Percentiles rank a stretch among this genome's conserved stretches.
phyloP scores from a whole-genome alignment of 805 yeast species.

The Kodamaea restingae region DNA sequence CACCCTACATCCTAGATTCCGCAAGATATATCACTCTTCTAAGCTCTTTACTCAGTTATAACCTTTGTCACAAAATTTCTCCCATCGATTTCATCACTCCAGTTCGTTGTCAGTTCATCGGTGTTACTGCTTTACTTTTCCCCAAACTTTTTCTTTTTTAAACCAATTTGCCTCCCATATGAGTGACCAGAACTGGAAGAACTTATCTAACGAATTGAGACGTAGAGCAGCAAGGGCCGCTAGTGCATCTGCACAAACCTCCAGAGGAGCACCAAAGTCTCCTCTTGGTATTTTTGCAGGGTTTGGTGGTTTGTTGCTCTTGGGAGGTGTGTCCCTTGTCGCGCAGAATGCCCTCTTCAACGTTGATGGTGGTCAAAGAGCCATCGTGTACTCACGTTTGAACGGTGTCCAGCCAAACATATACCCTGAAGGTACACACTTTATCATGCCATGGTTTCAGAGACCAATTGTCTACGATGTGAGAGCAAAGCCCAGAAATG shows the following conservation, averaged over 20 bases:
- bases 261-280: slow-evolving; percentile 28
- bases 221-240: slow-evolving; percentile 32
- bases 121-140: background rate
- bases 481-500: slow-evolving; percentile 95
- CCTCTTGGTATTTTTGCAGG: slow-evolving; percentile 41
- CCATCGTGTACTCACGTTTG: slow-evolving; percentile 85
- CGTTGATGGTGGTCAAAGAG: slow-evolving; percentile 99
- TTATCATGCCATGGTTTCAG: slow-evolving; percentile 91
- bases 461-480: slow-evolving; percentile 91
- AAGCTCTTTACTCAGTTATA: too few relatives aligned
- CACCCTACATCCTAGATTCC: too few relatives aligned
- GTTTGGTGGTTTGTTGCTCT: slow-evolving; percentile 35
- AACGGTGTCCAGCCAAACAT: slow-evolving; percentile 80
- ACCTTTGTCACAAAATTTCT: too few relatives aligned
- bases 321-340: slow-evolving; percentile 38
- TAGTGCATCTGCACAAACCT: slow-evolving; percentile 22
- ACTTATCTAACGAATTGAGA: slow-evolving; percentile 38
- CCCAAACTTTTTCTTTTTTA: background rate
- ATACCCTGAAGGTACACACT: slow-evolving; percentile 91
- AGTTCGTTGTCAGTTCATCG: too few relatives aligned
- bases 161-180: slow-evolving; percentile 14
- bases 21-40: too few relatives aligned
- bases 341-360: slow-evolving; percentile 45
- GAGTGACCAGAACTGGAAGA: slow-evolving; percentile 43
- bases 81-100: too few relatives aligned